A percentile compares a stretch with the other conserved stretches of the same genome.
phyloP scores from a whole-genome alignment of 371 early-diverging fungal species.

The Furculomyces boomerangus region DNA sequence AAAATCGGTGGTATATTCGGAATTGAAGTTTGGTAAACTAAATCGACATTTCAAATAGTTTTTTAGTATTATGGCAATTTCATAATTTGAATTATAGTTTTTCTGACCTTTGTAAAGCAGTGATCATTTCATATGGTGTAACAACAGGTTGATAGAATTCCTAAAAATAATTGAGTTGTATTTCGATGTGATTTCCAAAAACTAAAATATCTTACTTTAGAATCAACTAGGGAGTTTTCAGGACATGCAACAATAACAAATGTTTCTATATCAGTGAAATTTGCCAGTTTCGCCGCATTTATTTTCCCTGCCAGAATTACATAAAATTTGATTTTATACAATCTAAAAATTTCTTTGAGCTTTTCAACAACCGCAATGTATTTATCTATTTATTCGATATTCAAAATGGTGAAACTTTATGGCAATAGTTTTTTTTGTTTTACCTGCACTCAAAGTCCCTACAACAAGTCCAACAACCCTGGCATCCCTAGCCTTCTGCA shows the following conservation, averaged over 20 bases:
- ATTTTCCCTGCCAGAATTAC: conserved; percentile 88
- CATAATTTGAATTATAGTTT: neutral
- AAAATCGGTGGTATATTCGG: conserved; percentile 51
- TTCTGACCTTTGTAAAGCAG: conserved; percentile 53
- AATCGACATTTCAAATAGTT: neutral
- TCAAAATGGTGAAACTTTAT: neutral
- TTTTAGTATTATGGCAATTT: neutral
- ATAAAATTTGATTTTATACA: conserved; percentile 65
- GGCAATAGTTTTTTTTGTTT: conserved; percentile 6
- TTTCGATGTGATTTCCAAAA: no score
- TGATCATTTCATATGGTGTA: conserved; percentile 77
- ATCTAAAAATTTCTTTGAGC: conserved; percentile 52
- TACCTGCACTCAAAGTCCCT: conserved; percentile 87
- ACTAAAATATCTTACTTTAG: no score
- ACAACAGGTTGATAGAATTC: conserved; percentile 84
- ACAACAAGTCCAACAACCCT: conserved; percentile 85
- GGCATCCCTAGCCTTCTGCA: conserved; percentile 86
- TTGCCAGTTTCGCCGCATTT: conserved; percentile 87
- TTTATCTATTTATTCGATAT: no score
- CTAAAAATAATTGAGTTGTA: no score
- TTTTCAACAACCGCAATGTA: conserved; percentile 64
- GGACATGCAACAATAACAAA: conserved; percentile 88
- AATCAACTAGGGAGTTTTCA: conserved; percentile 82
- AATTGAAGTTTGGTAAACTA: conserved; percentile 52
- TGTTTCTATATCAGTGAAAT: conserved; percentile 82